Base-by-base conservation (phyloP, 1,284 basidiomycete species). In the Rhodotorula sp. region DNA sequence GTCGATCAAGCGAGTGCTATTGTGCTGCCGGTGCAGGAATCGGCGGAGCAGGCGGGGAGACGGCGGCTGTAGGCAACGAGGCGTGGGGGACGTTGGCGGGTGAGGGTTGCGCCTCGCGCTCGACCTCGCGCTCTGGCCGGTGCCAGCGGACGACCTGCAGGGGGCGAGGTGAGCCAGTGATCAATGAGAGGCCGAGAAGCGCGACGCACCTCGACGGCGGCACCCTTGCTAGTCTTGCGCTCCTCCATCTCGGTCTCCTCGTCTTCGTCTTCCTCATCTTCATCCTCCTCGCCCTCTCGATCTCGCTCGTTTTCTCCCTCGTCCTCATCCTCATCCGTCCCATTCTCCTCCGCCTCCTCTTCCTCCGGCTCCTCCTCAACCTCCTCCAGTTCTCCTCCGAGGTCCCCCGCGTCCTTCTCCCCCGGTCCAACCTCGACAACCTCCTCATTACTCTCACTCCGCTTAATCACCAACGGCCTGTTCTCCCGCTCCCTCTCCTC, bases 61-160 rank as follows among this genome's bases (percentile, higher is more conserved):
- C 11, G 24, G 4, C n/a, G 11, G 24, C 20, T 26, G 50, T n/a
- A 4, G 22, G 15, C n/a, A 11, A 15, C 5, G 13, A 30, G 24
- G 4, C 28, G 40, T 10, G 22, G 11, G 28, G 8, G 5, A 40
- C 40, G 20, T 22, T 15, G 0, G 40, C 18, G 8, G 58, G 28
- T 34, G 30, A 30, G 31, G 28, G 44, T 24, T 52, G 64, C 18
- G 46, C 40, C 24, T 46, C 47, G 18, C 64, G 64, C 46, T 67
- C 69, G 11, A 50, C 47, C 37, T 68, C 72, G 13, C 64, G 68
- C 28, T 71, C 70, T 40, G 65, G 61, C 13, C 64, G 62, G 56
- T 71, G 72, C 72, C 72, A 73, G 37, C 67, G 66, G 28, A 73
- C 69, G 53, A 73, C 72, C 69, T 70, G 51, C 11, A 13, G 28